Evolutionary conservation across 257 asterid genomes (phyloP), one percentile per base, ranked within the genome.

Genomic region (Primulina eburnea): DNA sequence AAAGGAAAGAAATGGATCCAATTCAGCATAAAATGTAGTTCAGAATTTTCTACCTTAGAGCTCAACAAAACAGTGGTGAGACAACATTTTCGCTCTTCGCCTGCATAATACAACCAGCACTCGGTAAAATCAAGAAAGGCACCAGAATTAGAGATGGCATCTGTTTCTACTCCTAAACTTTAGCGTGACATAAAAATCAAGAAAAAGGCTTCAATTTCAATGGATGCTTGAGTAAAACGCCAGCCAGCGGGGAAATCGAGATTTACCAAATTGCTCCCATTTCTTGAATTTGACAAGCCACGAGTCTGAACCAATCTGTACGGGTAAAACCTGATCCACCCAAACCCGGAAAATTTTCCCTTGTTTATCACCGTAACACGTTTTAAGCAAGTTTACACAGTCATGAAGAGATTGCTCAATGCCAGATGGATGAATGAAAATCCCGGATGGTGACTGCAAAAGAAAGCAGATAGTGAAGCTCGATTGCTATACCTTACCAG

Each of bases 271-370:
- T 80, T 82, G 89, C 78, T 91, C 97, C 89, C 95, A 94, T 69
- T 85, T 94, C 95, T 89, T 94, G 81, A 88, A 91, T 69, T 76
- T 86, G 72, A 89, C 98, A 37, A 89, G 78, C 98, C 99, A 94
- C 0, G 88, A 78, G 69, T 85, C 92, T 8, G 88, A 85, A 77
- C 89, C 92, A 68, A 84, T 76, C 83, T 86, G 85, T 65, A 40
- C 62, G 47, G 95, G 83, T 35, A 91, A 68, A 61, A 91, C 96
- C 82, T 91, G 99, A 79, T 94, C 99, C 14, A 91, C 96, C 97
- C 97, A 94, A 67, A 89, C 86, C 47, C 86, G 78, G 71, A 82
- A 94, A 37, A 74, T 77, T 75, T 86, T 82, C 71, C 95, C 95
- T 70, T 76, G 86, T 64, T 86, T 83, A 80, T 94, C 97, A 37